Base-by-base conservation (phyloP, 192 early-diverging fungal genomes). In the Geranomyces variabilis region DNA sequence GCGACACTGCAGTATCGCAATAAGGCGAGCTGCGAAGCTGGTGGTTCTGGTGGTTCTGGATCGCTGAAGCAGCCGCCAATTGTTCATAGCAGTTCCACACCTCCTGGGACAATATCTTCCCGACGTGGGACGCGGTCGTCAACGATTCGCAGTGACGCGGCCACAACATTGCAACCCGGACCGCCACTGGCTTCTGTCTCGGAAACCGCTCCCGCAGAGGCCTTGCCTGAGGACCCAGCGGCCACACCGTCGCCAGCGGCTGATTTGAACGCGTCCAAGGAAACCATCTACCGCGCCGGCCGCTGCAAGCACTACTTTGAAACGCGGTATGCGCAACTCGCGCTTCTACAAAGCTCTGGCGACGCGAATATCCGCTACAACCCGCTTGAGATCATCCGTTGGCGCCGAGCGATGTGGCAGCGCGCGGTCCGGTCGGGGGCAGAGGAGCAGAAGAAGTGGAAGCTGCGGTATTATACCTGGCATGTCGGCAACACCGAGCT, bases 301-400 rank as follows among this genome's bases (percentile, higher is more conserved):
- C 72, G 72, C n/a, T 74, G 72, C 36, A 74, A 74, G 31, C 64
- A 66, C n/a, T 74, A 74, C 36, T 59, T 74, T 56, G 72, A 74
- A 59, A 63, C 62, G 0, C 72, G 72, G 24, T 74, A 74, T 55
- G 21, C 15, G 0, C 63, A 74, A 19, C 22, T 70, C 12, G 15
- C n/a, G 5, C 36, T 33, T 0, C 36, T 59, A 6, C 36, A 21
- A 0, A 19, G 24, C 1, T n/a, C 22, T 8, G 29, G 3, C 1
- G 48, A 63, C 12, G 26, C 13, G 14, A 26, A 26, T n/a, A 28
- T 72, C 9, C 72, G 55, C 10, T 74, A 67, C 30, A 74, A 74
- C 29, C 72, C 72, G n/a, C 65, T 74, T n/a, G 64, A 46, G 15
- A 48, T 74, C 43, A 65, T 74, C 26, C 43, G 63, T 24, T 74